A percentile compares a stretch with the other conserved stretches of the same genome.
Evolutionary conservation across 2,329 filamentous ascomycete genomes (phyloP).

Genomic region (Epichloe brachyelytri): DNA sequence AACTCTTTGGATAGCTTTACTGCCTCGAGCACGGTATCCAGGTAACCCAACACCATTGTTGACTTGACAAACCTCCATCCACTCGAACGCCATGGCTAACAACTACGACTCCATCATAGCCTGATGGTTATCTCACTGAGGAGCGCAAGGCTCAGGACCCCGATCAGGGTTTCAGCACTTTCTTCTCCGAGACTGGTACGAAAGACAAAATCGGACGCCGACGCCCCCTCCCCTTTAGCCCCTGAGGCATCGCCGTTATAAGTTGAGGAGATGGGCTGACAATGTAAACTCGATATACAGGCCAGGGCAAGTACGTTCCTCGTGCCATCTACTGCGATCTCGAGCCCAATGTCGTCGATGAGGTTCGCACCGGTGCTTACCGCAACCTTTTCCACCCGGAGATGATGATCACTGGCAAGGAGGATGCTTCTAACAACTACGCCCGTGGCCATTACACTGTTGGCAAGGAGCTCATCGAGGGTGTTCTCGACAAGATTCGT

Average conservation of each 20-base stretch:
- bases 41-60: conserved; percentile 41
- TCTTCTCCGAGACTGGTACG: conserved; percentile 98
- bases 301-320: conserved; percentile 97
- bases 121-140: conserved; percentile 96
- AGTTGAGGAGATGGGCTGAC: background rate
- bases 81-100: conserved; percentile 4
- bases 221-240: background rate
- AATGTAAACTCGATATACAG: conserved; percentile 32
- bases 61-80: conserved; percentile 4
- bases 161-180: conserved; percentile 98
- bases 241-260: background rate
- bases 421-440: conserved; percentile 99
- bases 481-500: conserved; percentile 94
- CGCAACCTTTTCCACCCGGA: conserved; percentile 96
- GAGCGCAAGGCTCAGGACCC: conserved; percentile 89
- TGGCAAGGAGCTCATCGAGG: conserved; percentile 97
- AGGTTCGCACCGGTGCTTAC: conserved; percentile 96
- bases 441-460: conserved; percentile 99
- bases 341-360: conserved; percentile 98
- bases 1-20: conserved; percentile 62
- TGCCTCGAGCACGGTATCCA: conserved; percentile 99
- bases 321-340: conserved; percentile 99
- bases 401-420: conserved; percentile 99
- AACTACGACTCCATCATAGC: conserved; percentile 37
- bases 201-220: background rate